phyloP scores from a whole-genome alignment of 2,329 filamentous ascomycete genomes.

The Domatiomyces globalis region DNA sequence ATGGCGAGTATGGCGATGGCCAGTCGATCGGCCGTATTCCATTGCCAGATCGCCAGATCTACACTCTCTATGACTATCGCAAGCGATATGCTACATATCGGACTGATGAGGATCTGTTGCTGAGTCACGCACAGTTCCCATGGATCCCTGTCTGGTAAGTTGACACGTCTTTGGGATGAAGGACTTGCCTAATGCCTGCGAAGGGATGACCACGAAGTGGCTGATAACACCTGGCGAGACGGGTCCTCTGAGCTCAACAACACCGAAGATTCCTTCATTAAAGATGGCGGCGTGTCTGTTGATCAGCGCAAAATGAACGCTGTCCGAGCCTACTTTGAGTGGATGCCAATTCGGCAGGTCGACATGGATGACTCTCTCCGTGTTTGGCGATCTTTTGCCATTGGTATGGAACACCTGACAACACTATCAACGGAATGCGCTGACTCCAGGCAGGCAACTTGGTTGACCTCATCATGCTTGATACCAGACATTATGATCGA shows the following conservation, averaged over 20 bases:
- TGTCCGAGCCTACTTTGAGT: conserved; percentile 39
- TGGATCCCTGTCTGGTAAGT: conserved; percentile 55
- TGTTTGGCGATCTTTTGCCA: conserved; percentile 52
- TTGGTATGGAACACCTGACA: conserved; percentile 31
- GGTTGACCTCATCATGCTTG: conserved; percentile 54
- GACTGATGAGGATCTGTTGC: conserved; percentile 46
- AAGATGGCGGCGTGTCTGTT: conserved; percentile 47
- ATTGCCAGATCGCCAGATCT: conserved; percentile 38
- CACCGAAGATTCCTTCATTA: conserved; percentile 48
- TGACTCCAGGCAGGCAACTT: conserved; percentile 52
- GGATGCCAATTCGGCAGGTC: conserved; percentile 36
- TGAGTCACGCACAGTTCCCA: conserved; percentile 42
- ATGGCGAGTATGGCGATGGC: conserved; percentile 39
- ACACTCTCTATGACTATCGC: conserved; percentile 38
- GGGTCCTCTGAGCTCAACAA: conserved; percentile 50
- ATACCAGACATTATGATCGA: conserved; percentile 55
- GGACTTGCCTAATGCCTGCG: not conserved
- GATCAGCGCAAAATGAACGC: conserved; percentile 62
- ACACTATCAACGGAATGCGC: conserved; percentile 48
- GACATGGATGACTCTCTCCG: conserved; percentile 53
- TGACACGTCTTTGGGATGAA: conserved; percentile 19
- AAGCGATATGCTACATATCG: conserved; percentile 44
- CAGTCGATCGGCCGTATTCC: conserved; percentile 39
- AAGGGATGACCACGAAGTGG: conserved; percentile 32
- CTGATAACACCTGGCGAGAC: conserved; percentile 52